Percentiles rank a stretch among this genome's conserved stretches.
These are phyloP conservation scores for Lipomyces kockii DNA, from an alignment of 805 yeast species.

Conservation along the genomic window DNA sequence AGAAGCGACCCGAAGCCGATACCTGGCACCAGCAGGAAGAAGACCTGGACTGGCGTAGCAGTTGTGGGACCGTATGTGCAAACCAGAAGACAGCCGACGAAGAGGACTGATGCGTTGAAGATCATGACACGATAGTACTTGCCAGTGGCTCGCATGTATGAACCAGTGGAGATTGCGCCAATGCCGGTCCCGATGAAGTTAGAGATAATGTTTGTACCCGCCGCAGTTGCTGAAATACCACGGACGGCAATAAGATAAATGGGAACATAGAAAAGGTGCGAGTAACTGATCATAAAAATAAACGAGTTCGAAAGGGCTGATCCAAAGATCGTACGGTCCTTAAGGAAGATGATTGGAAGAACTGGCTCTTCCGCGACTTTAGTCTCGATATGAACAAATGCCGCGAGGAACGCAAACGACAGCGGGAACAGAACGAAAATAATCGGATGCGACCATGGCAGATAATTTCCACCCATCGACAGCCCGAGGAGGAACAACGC, in stretches of 20 bases:
- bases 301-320: slow-evolving; percentile 74
- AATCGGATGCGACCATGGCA: slow-evolving; percentile 53
- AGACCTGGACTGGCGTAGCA: slow-evolving; percentile 48
- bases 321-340: slow-evolving; percentile 62
- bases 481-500: slow-evolving; percentile 66
- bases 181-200: slow-evolving; percentile 69
- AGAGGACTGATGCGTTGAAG: slow-evolving; percentile 49
- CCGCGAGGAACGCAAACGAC: slow-evolving; percentile 46
- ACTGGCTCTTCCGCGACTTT: slow-evolving; percentile 65
- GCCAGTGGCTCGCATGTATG: slow-evolving; percentile 70
- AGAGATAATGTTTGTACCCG: slow-evolving; percentile 55
- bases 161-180: slow-evolving; percentile 71
- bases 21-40: slow-evolving; percentile 60
- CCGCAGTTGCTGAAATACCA: slow-evolving; percentile 57
- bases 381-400: slow-evolving; percentile 59
- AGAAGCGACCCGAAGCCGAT: slow-evolving; percentile 68
- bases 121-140: slow-evolving; percentile 59
- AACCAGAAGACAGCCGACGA: slow-evolving; percentile 55
- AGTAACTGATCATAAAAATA: slow-evolving; percentile 67
- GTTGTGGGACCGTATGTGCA: slow-evolving; percentile 37
- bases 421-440: slow-evolving; percentile 47
- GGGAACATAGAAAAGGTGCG: slow-evolving; percentile 72
- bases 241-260: slow-evolving; percentile 63
- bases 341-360: slow-evolving; percentile 63
- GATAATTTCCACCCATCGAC: slow-evolving; percentile 65